These are phyloP conservation scores for Trichoderma koningii DNA, from an alignment of 2,329 filamentous ascomycete species.

Conservation along the genomic window DNA sequence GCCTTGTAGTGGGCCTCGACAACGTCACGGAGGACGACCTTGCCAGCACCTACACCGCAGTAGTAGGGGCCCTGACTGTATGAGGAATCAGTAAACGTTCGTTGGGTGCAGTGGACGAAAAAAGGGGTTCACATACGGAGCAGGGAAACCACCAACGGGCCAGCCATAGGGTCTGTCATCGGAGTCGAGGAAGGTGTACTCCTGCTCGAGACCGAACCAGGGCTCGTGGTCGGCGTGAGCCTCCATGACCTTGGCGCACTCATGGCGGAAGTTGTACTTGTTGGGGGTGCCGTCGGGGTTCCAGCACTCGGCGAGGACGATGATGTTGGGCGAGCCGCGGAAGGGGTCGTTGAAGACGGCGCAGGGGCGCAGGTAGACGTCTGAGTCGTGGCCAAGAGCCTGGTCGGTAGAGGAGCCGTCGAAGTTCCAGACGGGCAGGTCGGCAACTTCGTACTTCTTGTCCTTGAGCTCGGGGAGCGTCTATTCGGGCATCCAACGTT, in stretches of 20 bases:
- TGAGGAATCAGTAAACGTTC: slow-evolving; percentile 29
- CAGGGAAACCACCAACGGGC: slow-evolving; percentile 74
- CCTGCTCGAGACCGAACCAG: slow-evolving; percentile 98
- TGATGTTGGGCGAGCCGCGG: slow-evolving; percentile 85
- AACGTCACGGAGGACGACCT: slow-evolving; percentile 97
- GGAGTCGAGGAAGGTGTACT: slow-evolving; percentile 80
- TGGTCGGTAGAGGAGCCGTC: slow-evolving; percentile 87
- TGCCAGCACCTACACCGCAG: slow-evolving; percentile 94
- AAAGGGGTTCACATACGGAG: slow-evolving; percentile 50
- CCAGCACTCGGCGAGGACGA: slow-evolving; percentile 94
- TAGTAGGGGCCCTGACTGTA: slow-evolving; percentile 47
- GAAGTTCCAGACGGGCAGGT: slow-evolving; percentile 59
- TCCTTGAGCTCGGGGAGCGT: slow-evolving; percentile 47
- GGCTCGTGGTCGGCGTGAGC: slow-evolving; percentile 78
- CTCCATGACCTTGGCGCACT: slow-evolving; percentile 87
- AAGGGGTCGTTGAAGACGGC: slow-evolving; percentile 91
- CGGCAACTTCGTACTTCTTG: slow-evolving; percentile 52
- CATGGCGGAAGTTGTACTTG: slow-evolving; percentile 97
- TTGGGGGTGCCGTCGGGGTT: slow-evolving; percentile 92
- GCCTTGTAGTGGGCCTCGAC: slow-evolving; percentile 69
- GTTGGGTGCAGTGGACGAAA: neutral
- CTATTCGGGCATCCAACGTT: slow-evolving; percentile 36
- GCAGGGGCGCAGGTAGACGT: slow-evolving; percentile 92
- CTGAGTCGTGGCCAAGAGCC: slow-evolving; percentile 92
- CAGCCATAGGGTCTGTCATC: slow-evolving; percentile 85